Evolutionary conservation across 1,284 basidiomycete genomes (phyloP).

Genomic region (Tylopilus orsonianus): DNA sequence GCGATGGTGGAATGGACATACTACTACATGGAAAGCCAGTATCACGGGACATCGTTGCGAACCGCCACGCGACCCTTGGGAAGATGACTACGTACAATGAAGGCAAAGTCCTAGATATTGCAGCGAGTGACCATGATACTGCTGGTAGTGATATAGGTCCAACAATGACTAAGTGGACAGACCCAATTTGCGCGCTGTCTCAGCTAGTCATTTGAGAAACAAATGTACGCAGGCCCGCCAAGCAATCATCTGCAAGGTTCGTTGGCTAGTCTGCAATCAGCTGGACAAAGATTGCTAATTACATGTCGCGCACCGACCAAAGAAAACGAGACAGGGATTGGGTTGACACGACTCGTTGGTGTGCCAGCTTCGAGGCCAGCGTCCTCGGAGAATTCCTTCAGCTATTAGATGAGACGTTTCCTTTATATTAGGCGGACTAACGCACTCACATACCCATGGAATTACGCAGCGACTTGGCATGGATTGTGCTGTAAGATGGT

Average conservation of each 20-base stretch:
- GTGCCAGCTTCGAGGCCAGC: slow-evolving; percentile 7
- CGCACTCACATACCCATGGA: slow-evolving; percentile 11
- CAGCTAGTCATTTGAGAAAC: slow-evolving; percentile 23
- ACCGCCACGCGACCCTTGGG: neutral
- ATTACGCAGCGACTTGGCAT: neutral
- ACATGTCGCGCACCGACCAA: slow-evolving; percentile 13
- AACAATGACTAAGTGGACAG: slow-evolving; percentile 22
- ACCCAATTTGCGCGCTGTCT: slow-evolving; percentile 13
- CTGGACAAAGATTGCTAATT: neutral
- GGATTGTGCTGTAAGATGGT: slow-evolving; percentile 18
- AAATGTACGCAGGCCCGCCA: slow-evolving; percentile 17
- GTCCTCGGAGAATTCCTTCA: slow-evolving; percentile 14
- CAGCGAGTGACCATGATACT: slow-evolving; percentile 3
- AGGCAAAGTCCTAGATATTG: slow-evolving; percentile 23
- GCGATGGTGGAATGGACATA: neutral
- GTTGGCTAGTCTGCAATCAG: slow-evolving; percentile 12
- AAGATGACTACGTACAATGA: slow-evolving; percentile 16
- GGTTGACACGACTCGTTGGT: neutral
- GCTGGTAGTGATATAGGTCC: neutral
- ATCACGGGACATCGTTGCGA: neutral
- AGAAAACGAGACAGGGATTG: slow-evolving; percentile 8
- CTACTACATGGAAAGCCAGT: slow-evolving; percentile 1
- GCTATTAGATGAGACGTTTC: slow-evolving; percentile 6
- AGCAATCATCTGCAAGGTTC: slow-evolving; percentile 22
- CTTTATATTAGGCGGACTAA: neutral